Conservation (phyloP, 1,139 yeast genomes). For the Candida freyschussii region DNA sequence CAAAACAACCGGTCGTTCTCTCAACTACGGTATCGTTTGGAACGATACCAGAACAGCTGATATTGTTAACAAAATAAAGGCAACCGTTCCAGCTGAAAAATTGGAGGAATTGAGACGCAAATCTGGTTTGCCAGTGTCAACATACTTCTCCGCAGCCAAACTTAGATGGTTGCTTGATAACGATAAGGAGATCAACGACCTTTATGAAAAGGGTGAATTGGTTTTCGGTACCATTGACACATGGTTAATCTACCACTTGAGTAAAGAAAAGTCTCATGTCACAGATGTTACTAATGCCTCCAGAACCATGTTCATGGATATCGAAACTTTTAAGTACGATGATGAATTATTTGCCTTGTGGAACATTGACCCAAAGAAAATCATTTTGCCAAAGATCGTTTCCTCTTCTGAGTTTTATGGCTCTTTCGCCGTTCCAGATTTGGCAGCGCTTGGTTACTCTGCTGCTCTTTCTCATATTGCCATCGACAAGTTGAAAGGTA, state of each 20-base stretch:
- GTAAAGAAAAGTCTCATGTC: constrained; percentile 65
- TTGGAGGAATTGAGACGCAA: constrained; percentile 56
- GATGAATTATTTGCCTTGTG: constrained; percentile 70
- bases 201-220: constrained; percentile 69
- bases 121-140: constrained; percentile 80
- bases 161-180: constrained; percentile 87
- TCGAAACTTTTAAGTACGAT: constrained; percentile 73
- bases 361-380: constrained; percentile 67
- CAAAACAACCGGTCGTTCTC: constrained; percentile 74
- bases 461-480: constrained; percentile 50
- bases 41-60: constrained; percentile 85
- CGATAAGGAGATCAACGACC: constrained; percentile 59
- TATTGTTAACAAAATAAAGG: constrained; percentile 62
- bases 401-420: constrained; percentile 83
- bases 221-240: constrained; percentile 95
- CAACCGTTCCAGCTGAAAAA: constrained; percentile 52
- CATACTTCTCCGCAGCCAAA: constrained; percentile 90
- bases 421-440: constrained; percentile 55
- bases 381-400: constrained; percentile 72
- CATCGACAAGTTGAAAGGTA: constrained; percentile 28
- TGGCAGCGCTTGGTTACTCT: constrained; percentile 45
- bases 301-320: constrained; percentile 86
- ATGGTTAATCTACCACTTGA: constrained; percentile 85
- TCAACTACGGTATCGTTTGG: constrained; percentile 88
- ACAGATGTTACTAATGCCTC: constrained; percentile 92